A percentile compares a stretch with the other conserved stretches of the same genome.
These are phyloP conservation scores for Chaetomium strumarium DNA, from an alignment of 2,329 filamentous ascomycete species.

Conservation along the genomic window DNA sequence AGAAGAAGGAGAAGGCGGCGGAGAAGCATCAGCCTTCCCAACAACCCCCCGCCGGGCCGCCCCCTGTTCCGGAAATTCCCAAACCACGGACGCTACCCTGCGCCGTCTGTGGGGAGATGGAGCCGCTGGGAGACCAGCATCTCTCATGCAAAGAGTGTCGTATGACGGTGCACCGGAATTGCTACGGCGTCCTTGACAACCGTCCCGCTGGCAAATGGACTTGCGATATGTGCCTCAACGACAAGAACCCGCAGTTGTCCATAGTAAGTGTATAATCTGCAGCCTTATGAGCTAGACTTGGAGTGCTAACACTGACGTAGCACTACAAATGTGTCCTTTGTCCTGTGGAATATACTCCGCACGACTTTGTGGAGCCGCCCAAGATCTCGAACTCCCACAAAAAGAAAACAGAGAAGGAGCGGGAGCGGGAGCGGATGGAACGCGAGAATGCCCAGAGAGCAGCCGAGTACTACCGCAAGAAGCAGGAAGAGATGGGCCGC, in stretches of 20 bases:
- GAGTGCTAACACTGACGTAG: conserved; percentile 34
- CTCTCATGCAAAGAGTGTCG: conserved; percentile 82
- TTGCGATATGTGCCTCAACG: conserved; percentile 93
- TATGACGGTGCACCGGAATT: conserved; percentile 83
- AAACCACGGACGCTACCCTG: conserved; percentile 76
- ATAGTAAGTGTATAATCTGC: conserved; percentile 58
- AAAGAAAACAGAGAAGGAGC: conserved; percentile 82
- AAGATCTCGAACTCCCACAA: conserved; percentile 65
- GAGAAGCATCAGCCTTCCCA: conserved; percentile 39
- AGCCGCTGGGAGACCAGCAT: conserved; percentile 65
- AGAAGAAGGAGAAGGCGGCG: conserved; percentile 56
- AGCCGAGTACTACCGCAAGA: conserved; percentile 74
- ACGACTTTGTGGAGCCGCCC: conserved; percentile 77
- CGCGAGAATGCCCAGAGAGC: conserved; percentile 75
- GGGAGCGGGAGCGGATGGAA: conserved; percentile 80
- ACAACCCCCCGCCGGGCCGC: conserved; percentile 43
- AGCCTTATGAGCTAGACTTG: not conserved
- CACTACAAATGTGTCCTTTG: conserved; percentile 92
- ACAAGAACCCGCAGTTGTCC: conserved; percentile 87
- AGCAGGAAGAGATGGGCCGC: conserved; percentile 77
- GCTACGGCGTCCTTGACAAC: conserved; percentile 77
- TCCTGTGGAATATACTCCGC: conserved; percentile 72
- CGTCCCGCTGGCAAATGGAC: conserved; percentile 75
- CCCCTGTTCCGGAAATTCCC: conserved; percentile 67
- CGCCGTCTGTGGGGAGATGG: conserved; percentile 72